Conservation (phyloP, 2,329 filamentous ascomycete genomes). For the Talaromyces sp. region DNA sequence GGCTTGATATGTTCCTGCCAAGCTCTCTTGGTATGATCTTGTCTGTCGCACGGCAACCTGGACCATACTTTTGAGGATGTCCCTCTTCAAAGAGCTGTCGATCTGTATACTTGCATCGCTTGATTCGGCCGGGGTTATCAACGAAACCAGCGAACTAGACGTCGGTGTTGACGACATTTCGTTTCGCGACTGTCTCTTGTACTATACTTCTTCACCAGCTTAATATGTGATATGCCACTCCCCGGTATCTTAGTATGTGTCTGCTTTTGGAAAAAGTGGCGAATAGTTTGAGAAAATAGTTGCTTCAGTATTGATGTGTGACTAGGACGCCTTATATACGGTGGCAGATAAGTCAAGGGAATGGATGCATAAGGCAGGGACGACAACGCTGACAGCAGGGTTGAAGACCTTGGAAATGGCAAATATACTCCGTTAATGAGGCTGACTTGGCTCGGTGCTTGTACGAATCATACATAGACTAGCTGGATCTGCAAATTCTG, state of each 20-base stretch:
- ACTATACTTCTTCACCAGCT: neutral
- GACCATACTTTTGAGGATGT: constrained; percentile 16
- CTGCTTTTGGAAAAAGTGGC: neutral
- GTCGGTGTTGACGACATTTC: constrained; percentile 4
- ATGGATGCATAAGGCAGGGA: neutral
- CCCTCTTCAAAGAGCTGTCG: constrained; percentile 11
- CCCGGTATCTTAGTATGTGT: neutral
- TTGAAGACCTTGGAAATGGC: neutral
- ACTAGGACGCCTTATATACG: neutral
- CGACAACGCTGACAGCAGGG: neutral
- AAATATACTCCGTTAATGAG: neutral
- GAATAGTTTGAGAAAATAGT: neutral
- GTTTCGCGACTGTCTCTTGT: neutral
- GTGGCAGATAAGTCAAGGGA: neutral
- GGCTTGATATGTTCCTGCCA: constrained; percentile 12
- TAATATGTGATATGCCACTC: neutral
- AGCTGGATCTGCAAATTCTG: neutral
- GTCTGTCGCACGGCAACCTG: constrained; percentile 14
- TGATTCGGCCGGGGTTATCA: constrained; percentile 13
- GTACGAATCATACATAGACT: neutral
- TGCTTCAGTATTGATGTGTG: neutral
- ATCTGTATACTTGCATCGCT: constrained; percentile 10
- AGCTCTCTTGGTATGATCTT: constrained; percentile 9
- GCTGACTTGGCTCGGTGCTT: constrained; percentile 2
- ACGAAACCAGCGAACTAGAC: neutral